A percentile compares a stretch with the other conserved stretches of the same genome.
phyloP scores from a whole-genome alignment of 257 asterid species.

The Nicotiana tomentosiformis region DNA sequence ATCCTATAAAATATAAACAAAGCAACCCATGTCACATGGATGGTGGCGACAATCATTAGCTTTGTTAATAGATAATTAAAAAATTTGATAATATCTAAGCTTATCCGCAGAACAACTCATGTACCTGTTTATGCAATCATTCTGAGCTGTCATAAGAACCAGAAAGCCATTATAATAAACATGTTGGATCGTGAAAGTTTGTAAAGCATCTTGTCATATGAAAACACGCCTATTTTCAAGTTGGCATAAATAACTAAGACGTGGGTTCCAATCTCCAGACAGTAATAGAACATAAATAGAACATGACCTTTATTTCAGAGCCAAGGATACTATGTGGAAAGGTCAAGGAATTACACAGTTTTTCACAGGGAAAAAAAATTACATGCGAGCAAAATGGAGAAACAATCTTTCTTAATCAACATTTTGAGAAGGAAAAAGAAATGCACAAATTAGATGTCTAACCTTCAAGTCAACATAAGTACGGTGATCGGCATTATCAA shows the following conservation, averaged over 20 bases:
- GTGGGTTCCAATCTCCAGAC: neutral
- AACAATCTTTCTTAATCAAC: neutral
- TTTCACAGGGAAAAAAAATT: neutral
- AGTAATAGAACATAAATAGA: neutral
- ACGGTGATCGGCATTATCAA: conserved; percentile 14
- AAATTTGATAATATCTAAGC: neutral
- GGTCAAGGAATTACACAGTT: neutral
- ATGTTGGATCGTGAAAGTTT: neutral
- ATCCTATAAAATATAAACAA: conserved; percentile 5
- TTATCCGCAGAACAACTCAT: neutral
- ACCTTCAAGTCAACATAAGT: conserved; percentile 21
- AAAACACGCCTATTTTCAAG: neutral
- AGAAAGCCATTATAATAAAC: neutral
- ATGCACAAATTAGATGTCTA: neutral
- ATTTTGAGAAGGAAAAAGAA: neutral
- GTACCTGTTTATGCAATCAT: neutral
- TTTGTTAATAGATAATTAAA: neutral
- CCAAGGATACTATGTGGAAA: neutral
- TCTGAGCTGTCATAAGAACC: neutral
- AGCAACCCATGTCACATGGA: neutral
- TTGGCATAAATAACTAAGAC: neutral
- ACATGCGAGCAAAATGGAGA: neutral
- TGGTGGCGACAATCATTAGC: neutral
- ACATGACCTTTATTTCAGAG: neutral
- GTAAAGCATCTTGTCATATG: neutral